Base-by-base conservation (phyloP, 306 rosid species). In the Citrullus amarus region DNA sequence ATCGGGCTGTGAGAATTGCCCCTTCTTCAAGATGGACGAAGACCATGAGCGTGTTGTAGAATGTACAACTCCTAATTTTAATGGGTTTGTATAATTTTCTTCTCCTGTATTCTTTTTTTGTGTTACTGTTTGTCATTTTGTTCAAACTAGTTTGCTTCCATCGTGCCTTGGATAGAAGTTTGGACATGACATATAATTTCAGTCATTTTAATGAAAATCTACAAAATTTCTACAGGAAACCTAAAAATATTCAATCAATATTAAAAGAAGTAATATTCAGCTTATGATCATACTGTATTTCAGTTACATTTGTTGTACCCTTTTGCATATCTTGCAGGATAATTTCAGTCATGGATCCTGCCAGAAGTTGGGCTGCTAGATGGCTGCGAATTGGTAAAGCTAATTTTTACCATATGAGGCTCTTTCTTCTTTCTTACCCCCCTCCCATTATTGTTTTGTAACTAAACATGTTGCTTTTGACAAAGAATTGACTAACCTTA, bases 51-150 rank as follows among this genome's bases (percentile, higher is more conserved):
- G 93, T 62, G 91, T 90, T 59, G 90, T 81, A 59, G 98, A 95
- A 66, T 92, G 97, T 78, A 95, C 98, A 25, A 92, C 98, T 70
- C 96, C 98, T 43, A 95, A 95, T 85, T 95, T 95, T 79, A 95
- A 91, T 79, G 98, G 98, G 98, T 93, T 50, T 15, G 84, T 62
- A 6, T 57, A 36, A 69, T 55, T 38, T 61, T 68, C 43, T 18
- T 13, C 48, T 25, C 9, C 50, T 67, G 2, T n/a, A 4, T 54
- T 73, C 57, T 54, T 66, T 78, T 48, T 22, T 72, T 48, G 44
- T n/a, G 22, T 78, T 53, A 16, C 6, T 36, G 9, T 72, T 78
- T 3, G 38, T 8, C 36, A 15, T 5, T 59, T 13, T 20, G n/a
- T 34, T 43, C 71, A 43, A 56, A 8, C 25, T 28, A 55, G 17